Evolutionary conservation across 78 protist species (phyloP), one percentile per base, ranked within the genome.

Genomic region (Dictyostelium intermedium): DNA sequence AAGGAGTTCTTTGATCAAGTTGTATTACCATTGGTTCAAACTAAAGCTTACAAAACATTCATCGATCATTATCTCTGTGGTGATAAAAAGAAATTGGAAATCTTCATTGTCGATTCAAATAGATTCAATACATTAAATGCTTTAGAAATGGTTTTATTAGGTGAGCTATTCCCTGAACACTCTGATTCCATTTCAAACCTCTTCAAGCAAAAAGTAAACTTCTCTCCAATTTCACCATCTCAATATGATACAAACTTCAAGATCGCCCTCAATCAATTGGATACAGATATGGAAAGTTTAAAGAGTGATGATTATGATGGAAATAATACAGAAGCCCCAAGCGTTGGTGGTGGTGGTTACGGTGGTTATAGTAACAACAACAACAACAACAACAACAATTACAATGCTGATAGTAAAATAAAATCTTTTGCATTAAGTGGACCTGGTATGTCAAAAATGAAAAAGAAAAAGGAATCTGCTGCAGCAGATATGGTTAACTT

Each of bases 41-140:
- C 74, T 0, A 91, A 91, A 78, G 61, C 50, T 60, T 47, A 91
- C 69, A 91, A 91, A n/a, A 91, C 95, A 30, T 91, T 91, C 34
- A 34, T 91, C 5, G 95, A 91, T 74, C 41, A 78, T 61, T 91
- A 82, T 73, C 25, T 91, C 2, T 13, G 41, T 61, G 56, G 69
- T 5, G 63, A 91, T 70, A 25, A 32, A 14, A 73, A 43, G 23
- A 73, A 63, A 45, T 50, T 85, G 50, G 81, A 32, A 14, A 72
- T 66, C 1, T 91, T 30, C 47, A 14, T 82, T 16, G 5, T 13
- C 18, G 76, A 76, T 35, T 23, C 91, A 23, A 23, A n/a, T 9
- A 66, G 76, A 45, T 91, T 82, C 20, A 34, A 41, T 0, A 35
- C 43, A 5, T 47, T 91, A 14, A 91, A 91, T 72, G 23, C 43